Evolutionary conservation across 1,139 yeast species (phyloP).

Genomic region (Schizosaccharomyces versatilis): DNA sequence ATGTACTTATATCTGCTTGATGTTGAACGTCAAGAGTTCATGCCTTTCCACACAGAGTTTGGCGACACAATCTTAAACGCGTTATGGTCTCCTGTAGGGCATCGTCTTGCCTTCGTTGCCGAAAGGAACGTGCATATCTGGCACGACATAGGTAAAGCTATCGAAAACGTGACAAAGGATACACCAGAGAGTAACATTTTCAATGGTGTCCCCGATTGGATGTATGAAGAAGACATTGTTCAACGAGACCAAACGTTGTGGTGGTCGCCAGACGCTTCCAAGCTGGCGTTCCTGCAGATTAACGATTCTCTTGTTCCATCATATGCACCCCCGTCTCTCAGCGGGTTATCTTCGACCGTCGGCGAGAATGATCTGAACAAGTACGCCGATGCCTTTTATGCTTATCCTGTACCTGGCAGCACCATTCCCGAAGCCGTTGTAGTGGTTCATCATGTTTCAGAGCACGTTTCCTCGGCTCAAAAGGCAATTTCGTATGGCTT

Average conservation of each 20-base stretch:
- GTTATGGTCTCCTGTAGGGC: conserved; percentile 55
- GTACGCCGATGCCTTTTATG: neutral
- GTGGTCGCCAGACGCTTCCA: conserved; percentile 66
- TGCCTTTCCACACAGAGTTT: neutral
- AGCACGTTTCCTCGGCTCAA: neutral
- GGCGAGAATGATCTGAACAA: neutral
- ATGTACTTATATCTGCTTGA: neutral
- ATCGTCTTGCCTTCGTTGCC: conserved; percentile 41
- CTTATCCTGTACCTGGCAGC: neutral
- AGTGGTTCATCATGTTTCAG: neutral
- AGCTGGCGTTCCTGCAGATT: conserved; percentile 39
- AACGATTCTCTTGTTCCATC: conserved; percentile 52
- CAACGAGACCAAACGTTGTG: conserved; percentile 45
- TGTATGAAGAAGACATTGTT: conserved; percentile 81
- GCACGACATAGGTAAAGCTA: conserved; percentile 17
- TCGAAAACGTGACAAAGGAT: conserved; percentile 34
- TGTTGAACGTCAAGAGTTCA: neutral
- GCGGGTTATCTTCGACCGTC: conserved; percentile 14
- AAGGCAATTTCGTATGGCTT: neutral
- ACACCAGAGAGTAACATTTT: conserved; percentile 40
- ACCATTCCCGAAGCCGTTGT: conserved; percentile 7
- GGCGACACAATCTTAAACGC: conserved; percentile 19
- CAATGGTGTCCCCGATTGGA: conserved; percentile 91
- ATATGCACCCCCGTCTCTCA: conserved; percentile 43
- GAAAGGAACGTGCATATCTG: conserved; percentile 41